Evolutionary conservation across 2,329 filamentous ascomycete genomes (phyloP), one percentile per base, ranked within the genome.

Genomic region (Monilinia aucupariae): DNA sequence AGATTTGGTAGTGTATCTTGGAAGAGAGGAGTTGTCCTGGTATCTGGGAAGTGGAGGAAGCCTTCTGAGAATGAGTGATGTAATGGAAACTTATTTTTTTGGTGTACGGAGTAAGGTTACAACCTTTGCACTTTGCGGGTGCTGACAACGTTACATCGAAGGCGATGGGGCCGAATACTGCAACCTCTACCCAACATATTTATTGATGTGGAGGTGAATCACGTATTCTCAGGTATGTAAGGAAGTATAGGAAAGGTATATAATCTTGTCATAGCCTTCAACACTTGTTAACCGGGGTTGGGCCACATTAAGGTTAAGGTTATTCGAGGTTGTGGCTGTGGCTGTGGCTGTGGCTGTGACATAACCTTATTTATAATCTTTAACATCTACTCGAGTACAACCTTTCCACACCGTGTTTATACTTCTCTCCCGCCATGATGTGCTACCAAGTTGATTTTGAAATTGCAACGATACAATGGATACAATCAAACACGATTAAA

Each of bases 21-120:
- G 2, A 45, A 22, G n/a, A 45, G 17, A 20, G 41, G n/a, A 45
- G 41, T 10, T 47, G 2, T 25, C 1, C n/a, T 34, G 13, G 13
- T 43, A 39, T 32, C 25, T 37, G 30, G 54, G 41, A 54, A 20
- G 39, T 3, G 20, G n/a, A 41, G 59, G 9, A 22, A 27, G 48
- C 39, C 17, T 52, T 54, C 13, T 54, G 37, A 61, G 39, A 43
- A 51, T 49, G 30, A 54, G 49, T 54, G 50, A 25, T 34, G 59
- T 34, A 49, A 39, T 54, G 32, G 15, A 25, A 37, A 13, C 4
- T 45, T 27, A n/a, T 47, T 25, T 58, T 34, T 58, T 25, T 47
- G 41, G 41, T 30, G 43, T 58, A 58, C n/a, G 41, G 41, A 47
- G 54, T 58, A n/a, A n/a, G n/a, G n/a, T n/a, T n/a, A 47, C 30